Conservation (phyloP, 2,329 filamentous ascomycete species). For the Scedosporium dehoogii region DNA sequence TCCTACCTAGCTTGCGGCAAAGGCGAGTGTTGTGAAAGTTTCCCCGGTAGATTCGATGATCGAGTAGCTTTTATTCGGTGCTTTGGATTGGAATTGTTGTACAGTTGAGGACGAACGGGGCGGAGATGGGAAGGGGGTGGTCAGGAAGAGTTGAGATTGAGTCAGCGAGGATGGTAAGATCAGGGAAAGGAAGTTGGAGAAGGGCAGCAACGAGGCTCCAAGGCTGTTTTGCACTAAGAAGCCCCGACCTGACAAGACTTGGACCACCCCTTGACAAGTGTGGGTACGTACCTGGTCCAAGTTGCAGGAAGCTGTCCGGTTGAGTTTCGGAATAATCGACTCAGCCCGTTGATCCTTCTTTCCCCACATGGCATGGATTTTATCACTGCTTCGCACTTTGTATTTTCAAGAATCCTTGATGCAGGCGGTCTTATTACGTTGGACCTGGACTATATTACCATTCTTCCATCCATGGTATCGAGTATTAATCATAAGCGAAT, state of each 20-base stretch:
- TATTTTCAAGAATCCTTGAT: too few species aligned
- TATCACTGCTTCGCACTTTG: too few species aligned
- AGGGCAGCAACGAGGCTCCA: slow-evolving; percentile 5
- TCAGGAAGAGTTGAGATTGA: background rate
- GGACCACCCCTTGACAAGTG: background rate
- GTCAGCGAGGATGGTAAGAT: background rate
- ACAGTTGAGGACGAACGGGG: background rate
- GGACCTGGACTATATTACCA: too few species aligned
- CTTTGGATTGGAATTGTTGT: background rate
- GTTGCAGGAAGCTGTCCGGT: too few species aligned
- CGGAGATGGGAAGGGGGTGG: background rate
- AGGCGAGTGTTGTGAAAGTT: background rate
- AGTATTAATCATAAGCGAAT: too few species aligned
- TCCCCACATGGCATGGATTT: too few species aligned
- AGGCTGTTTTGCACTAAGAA: slow-evolving; percentile 4
- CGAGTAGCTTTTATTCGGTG: background rate
- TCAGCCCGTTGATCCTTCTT: too few species aligned
- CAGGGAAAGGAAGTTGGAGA: background rate
- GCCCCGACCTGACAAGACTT: background rate
- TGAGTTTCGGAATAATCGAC: too few species aligned
- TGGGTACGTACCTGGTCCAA: background rate
- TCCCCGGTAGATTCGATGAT: background rate
- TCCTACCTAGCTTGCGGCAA: background rate
- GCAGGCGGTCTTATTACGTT: too few species aligned
- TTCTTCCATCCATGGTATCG: too few species aligned